Evolutionary conservation across 2,329 filamentous ascomycete genomes (phyloP).

Genomic region (Cephalotrichum gorgonifer): DNA sequence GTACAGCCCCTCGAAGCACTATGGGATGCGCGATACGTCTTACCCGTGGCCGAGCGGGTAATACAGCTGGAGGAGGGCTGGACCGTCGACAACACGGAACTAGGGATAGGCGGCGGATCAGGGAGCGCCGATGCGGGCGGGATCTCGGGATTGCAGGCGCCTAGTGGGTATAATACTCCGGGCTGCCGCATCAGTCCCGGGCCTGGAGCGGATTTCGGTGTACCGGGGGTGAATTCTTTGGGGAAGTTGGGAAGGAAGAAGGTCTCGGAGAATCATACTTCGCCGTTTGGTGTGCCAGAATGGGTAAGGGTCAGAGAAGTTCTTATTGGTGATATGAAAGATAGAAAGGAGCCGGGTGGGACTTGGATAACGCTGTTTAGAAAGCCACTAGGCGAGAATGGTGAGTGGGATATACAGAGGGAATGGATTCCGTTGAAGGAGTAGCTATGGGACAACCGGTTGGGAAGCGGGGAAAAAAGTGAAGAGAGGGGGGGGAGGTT

Average conservation of each 20-base stretch:
- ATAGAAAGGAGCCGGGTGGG: constrained; percentile 6
- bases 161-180: too few species aligned
- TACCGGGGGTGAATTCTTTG: neutral
- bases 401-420: constrained; percentile 17
- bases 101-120: neutral
- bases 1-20: constrained; percentile 25
- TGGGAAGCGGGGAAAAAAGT: too few species aligned
- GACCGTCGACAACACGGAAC: neutral
- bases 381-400: constrained; percentile 12
- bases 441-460: too few species aligned
- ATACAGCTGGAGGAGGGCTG: constrained; percentile 24
- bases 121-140: too few species aligned
- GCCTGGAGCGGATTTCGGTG: neutral
- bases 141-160: too few species aligned
- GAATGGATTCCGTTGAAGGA: constrained; percentile 10
- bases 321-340: constrained; percentile 15
- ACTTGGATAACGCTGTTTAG: constrained; percentile 19
- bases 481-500: too few species aligned
- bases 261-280: constrained; percentile 8
- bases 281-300: constrained; percentile 18
- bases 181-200: neutral
- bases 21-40: constrained; percentile 23
- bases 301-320: constrained; percentile 18
- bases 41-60: constrained; percentile 20
- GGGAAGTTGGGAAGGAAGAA: neutral